A percentile compares a stretch with the other conserved stretches of the same genome.
These are phyloP conservation scores for Stentor roeselii DNA, from an alignment of 73 alveolate genomes.

Conservation along the genomic window DNA sequence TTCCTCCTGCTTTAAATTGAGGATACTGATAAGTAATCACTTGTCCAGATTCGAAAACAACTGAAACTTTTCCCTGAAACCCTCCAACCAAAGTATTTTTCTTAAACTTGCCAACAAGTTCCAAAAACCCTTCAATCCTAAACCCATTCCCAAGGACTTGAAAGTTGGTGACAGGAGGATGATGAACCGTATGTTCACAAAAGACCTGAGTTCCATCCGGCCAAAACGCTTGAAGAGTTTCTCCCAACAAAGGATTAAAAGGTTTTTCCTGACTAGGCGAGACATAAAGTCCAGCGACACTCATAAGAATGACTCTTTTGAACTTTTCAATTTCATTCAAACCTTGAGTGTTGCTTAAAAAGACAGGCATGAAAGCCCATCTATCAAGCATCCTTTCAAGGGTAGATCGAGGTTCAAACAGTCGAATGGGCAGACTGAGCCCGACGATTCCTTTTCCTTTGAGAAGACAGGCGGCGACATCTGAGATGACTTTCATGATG, in stretches of 20 bases:
- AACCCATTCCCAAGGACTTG: too few species aligned
- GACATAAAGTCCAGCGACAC: slow-evolving; percentile 43
- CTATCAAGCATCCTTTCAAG: slow-evolving; percentile 70
- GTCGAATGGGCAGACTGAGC: slow-evolving; percentile 70
- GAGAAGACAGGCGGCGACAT: slow-evolving; percentile 40
- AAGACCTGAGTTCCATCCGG: slow-evolving; percentile 89
- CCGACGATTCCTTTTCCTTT: slow-evolving; percentile 47
- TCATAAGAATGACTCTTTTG: slow-evolving; percentile 45
- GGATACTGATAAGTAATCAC: too few species aligned
- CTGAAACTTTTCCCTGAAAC: too few species aligned
- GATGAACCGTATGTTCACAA: slow-evolving; percentile 93
- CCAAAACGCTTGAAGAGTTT: slow-evolving; percentile 90
- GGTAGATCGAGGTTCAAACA: slow-evolving; percentile 79
- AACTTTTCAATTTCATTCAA: slow-evolving; percentile 52
- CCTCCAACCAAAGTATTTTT: too few species aligned
- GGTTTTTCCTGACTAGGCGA: slow-evolving; percentile 67
- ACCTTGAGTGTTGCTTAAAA: slow-evolving; percentile 39
- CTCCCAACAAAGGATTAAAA: slow-evolving; percentile 95
- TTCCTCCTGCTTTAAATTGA: too few species aligned
- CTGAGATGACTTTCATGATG: slow-evolving; percentile 34
- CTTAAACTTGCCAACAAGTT: too few species aligned
- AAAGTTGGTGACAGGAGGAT: slow-evolving; percentile 75
- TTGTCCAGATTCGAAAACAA: too few species aligned
- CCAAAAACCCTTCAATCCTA: too few species aligned
- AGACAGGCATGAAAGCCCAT: slow-evolving; percentile 72